phyloP scores from a whole-genome alignment of 2,329 filamentous ascomycete genomes.

The Alternaria triticina region DNA sequence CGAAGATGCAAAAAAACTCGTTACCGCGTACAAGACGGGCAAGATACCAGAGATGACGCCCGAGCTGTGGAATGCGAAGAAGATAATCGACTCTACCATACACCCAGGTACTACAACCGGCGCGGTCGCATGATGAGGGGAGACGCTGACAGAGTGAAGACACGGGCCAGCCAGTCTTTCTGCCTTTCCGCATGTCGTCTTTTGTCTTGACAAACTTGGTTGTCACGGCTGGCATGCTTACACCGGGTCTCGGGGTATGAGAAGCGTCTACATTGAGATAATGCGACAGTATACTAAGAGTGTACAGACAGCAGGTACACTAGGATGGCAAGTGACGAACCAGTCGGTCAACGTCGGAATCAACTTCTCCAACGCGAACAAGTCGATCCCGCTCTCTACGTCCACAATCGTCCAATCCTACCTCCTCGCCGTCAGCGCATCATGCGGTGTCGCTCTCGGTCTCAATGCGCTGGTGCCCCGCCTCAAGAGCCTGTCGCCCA shows the following conservation, averaged over 20 bases:
- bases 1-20: slow-evolving; percentile 81
- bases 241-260: slow-evolving; percentile 77
- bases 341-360: slow-evolving; percentile 98
- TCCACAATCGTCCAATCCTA: slow-evolving; percentile 87
- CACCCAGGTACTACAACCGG: slow-evolving; percentile 75
- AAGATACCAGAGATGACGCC: slow-evolving; percentile 81
- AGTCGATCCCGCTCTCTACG: slow-evolving; percentile 85
- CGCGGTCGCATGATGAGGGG: background rate
- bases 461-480: slow-evolving; percentile 89
- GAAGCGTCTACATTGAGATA: background rate
- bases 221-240: slow-evolving; percentile 96
- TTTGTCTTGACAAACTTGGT: slow-evolving; percentile 93
- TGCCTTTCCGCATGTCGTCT: slow-evolving; percentile 97
- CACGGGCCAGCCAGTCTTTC: slow-evolving; percentile 87
- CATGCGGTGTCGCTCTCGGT: slow-evolving; percentile 90
- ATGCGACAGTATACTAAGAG: slow-evolving; percentile 24
- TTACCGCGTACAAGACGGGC: slow-evolving; percentile 87
- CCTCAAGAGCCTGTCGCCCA: slow-evolving; percentile 75
- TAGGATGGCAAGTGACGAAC: slow-evolving; percentile 95
- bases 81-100: slow-evolving; percentile 93
- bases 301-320: slow-evolving; percentile 75
- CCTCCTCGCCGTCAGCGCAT: slow-evolving; percentile 87
- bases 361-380: slow-evolving; percentile 98
- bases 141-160: slow-evolving; percentile 60
- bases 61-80: slow-evolving; percentile 94